Base-by-base conservation (phyloP, 2,329 filamentous ascomycete genomes). In the Cladosporium oxysporum region DNA sequence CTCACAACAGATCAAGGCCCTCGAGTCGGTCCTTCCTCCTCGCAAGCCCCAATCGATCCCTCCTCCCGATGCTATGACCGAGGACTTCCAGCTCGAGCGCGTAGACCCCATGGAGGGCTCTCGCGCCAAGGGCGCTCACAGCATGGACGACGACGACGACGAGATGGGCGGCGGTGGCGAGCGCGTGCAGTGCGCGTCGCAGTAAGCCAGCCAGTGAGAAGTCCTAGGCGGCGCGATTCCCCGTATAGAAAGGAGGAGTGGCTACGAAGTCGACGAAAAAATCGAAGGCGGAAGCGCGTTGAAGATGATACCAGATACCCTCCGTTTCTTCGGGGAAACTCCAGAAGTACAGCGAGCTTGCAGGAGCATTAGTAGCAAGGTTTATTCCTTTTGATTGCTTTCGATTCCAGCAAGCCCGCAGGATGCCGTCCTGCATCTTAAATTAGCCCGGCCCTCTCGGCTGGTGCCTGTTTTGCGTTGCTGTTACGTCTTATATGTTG, bases 71-170 rank as follows among this genome's bases (percentile, higher is more conserved):
- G 89, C 91, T 35, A 97, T 98, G 93, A 91, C 91, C 23, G 95
- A 99, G 76, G 90, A 92, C 72, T 96, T 90, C 73, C 88, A 91
- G 60, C 85, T 98, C 37, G 93, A 98, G 79, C 91, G 96, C 67
- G 84, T 96, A 50, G 94, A 97, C 73, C 80, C 85, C 50, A 87
- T 75, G 60, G 53, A 90, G 72, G 82, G 86, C 75, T 85, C 85
- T 63, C 85, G 90, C 71, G 90, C 90, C 53, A 66, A 69, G 49
- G 89, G 88, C 67, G 88, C 87, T 69, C 83, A 81, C 55, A 76
- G 72, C 47, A 81, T 81, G 75, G 88, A 93, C 55, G 90, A 91
- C 57, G 90, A 89, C 23, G 89, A 91, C 69, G 81, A 82, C 59
- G 80, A 83, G 62, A 82, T 82, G 80, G 84, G 87, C 69, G 79